Base-by-base conservation (phyloP, 2,329 filamentous ascomycete genomes). In the Orbilia javanica region DNA sequence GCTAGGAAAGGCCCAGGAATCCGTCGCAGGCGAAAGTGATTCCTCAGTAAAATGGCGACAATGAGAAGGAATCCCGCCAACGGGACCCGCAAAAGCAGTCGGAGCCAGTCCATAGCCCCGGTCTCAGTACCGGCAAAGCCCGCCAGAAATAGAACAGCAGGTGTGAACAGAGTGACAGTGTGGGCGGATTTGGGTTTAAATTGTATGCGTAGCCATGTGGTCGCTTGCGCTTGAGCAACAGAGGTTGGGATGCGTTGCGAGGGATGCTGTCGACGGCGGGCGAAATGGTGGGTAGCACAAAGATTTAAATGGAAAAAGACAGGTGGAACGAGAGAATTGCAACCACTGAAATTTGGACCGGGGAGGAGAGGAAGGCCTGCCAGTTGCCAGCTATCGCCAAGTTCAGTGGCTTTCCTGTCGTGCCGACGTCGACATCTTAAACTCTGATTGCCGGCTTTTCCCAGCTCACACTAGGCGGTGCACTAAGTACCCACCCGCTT, bases 1-100 rank as follows among this genome's bases (percentile, higher is more conserved):
- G 92, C 93, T 48, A 93, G 82, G 70, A 90, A 86, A 0, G 90
- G 92, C 0, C 92, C 93, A 0, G 93, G 92, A 80, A 93, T 93
- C 82, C 88, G 89, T 83, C 90, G 89, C 74, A 93, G 84, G 4
- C 91, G 90, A 81, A 86, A 85, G 63, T 87, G 84, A 80, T 86
- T 87, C 29, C 68, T 57, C 29, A 79, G 15, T n/a, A 72, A 22
- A 34, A 72, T 39, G 13, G 34, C 22, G 11, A 72, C 13, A 11
- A 79, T 10, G 8, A 62, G 7, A 6, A 71, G 10, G 1, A 66
- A 10, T 36, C 27, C 57, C 29, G 63, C n/a, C 0, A 71, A 29
- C 2, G 52, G 39, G 18, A 77, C 27, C 22, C 66, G 48, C 10
- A 39, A 42, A 3, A 71, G 55, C 6, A 77, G 31, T 20, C 42